Conservation (phyloP, 306 rosid genomes). For the Citrullus mucosospermus region DNA sequence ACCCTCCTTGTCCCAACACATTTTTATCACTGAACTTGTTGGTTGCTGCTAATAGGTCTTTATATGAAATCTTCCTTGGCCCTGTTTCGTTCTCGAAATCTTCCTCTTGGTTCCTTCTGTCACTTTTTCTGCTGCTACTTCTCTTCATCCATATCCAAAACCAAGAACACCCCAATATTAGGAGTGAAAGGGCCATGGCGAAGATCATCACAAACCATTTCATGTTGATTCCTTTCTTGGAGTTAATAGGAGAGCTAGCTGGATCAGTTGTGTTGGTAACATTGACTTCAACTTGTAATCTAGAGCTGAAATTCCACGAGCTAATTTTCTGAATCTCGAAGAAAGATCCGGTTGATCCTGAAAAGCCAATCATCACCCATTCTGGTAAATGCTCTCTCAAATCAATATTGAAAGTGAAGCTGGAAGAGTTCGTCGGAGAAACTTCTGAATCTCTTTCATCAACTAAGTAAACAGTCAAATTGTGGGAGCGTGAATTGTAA, state of each 20-base stretch:
- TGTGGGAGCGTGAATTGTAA: constrained; percentile 13
- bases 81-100: constrained; percentile 29
- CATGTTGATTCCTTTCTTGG: background rate
- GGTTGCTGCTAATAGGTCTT: constrained; percentile 30
- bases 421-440: background rate
- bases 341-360: constrained; percentile 4
- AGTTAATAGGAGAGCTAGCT: background rate
- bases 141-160: background rate
- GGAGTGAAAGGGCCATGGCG: background rate
- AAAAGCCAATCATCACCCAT: constrained; percentile 13
- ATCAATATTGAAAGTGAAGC: background rate
- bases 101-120: background rate
- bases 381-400: constrained; percentile 3
- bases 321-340: background rate
- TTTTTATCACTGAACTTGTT: constrained; percentile 25
- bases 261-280: background rate
- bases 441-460: background rate
- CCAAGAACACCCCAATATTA: background rate
- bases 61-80: constrained; percentile 32
- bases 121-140: background rate
- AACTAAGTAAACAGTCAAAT: constrained; percentile 14
- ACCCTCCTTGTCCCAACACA: constrained; percentile 47
- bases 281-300: background rate
- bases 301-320: constrained; percentile 13
- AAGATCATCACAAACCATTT: background rate